A percentile compares a stretch with the other conserved stretches of the same genome.
These are phyloP conservation scores for Trichosporon inkin DNA, from an alignment of 1,284 basidiomycete species.

Conservation along the genomic window DNA sequence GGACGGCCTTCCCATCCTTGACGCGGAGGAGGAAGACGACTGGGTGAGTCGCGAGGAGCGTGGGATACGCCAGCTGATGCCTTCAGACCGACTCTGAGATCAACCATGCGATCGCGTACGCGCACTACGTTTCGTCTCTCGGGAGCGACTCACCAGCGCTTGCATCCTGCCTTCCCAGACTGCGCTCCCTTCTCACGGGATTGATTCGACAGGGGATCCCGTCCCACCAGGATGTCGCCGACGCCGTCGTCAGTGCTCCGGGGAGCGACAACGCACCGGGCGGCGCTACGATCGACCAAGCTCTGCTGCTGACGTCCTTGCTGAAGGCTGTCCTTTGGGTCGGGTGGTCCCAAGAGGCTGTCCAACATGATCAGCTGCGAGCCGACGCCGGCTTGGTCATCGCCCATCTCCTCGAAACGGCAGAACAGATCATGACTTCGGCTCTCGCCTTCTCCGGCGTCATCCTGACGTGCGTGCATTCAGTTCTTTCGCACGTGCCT, in stretches of 20 bases:
- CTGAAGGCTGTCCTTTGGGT: constrained; percentile 40
- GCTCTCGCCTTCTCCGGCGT: constrained; percentile 33
- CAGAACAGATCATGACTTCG: constrained; percentile 20
- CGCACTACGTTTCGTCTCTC: constrained; percentile 41
- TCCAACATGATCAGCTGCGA: constrained; percentile 5
- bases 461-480: constrained; percentile 32
- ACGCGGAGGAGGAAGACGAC: constrained; percentile 33
- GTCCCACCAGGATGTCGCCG: constrained; percentile 5
- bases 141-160: constrained; percentile 17
- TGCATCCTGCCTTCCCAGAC: constrained; percentile 22
- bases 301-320: constrained; percentile 33
- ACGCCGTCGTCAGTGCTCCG: neutral
- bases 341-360: constrained; percentile 27
- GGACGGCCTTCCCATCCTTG: constrained; percentile 26
- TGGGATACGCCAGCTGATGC: neutral
- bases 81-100: constrained; percentile 40
- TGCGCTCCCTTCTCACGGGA: constrained; percentile 32
- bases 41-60: constrained; percentile 26
- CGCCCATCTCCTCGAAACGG: constrained; percentile 27
- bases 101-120: constrained; percentile 48
- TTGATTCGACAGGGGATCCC: constrained; percentile 29
- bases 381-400: constrained; percentile 26
- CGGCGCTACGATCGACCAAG: constrained; percentile 21
- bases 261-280: constrained; percentile 19
- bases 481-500: constrained; percentile 29